A percentile compares a stretch with the other conserved stretches of the same genome.
Conservation (phyloP, 2,329 filamentous ascomycete species). For the Microdochium nivale region DNA sequence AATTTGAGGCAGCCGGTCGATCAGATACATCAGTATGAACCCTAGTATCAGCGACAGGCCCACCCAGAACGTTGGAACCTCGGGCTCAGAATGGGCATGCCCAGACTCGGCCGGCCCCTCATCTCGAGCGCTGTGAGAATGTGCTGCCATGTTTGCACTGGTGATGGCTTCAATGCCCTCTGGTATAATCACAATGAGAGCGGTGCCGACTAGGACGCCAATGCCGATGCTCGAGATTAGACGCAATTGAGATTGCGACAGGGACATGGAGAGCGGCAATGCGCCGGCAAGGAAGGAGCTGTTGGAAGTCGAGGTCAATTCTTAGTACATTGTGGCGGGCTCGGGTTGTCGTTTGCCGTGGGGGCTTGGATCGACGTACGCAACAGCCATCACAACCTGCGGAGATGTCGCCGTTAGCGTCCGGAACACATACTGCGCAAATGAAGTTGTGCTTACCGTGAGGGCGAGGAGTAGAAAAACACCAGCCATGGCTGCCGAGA, state of each 20-base stretch:
- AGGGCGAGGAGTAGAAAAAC: slow-evolving; percentile 24
- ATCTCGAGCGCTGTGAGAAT: slow-evolving; percentile 21
- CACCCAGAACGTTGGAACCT: slow-evolving; percentile 65
- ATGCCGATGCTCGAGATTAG: slow-evolving; percentile 88
- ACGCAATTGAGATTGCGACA: slow-evolving; percentile 80
- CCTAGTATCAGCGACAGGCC: slow-evolving; percentile 80
- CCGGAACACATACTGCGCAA: not conserved
- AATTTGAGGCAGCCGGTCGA: slow-evolving; percentile 77
- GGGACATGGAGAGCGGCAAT: slow-evolving; percentile 77
- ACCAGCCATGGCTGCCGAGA: slow-evolving; percentile 14
- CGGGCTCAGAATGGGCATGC: slow-evolving; percentile 24
- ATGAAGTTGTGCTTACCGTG: slow-evolving; percentile 14
- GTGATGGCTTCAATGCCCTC: slow-evolving; percentile 92
- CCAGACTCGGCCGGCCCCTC: not conserved
- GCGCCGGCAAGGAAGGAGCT: slow-evolving; percentile 93
- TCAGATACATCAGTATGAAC: slow-evolving; percentile 94
- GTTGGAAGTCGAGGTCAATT: slow-evolving; percentile 11
- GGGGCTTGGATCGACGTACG: slow-evolving; percentile 14
- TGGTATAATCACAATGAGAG: slow-evolving; percentile 93
- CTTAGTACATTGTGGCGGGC: slow-evolving; percentile 1
- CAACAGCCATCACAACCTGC: slow-evolving; percentile 26
- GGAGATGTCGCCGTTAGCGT: slow-evolving; percentile 10
- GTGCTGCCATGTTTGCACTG: slow-evolving; percentile 34
- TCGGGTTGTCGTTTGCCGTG: slow-evolving; percentile 3
- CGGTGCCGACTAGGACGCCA: slow-evolving; percentile 89